Percentiles rank a stretch among this genome's conserved stretches.
Conservation (phyloP, 495 filamentous ascomycete genomes). For the Tirmania nivea region DNA sequence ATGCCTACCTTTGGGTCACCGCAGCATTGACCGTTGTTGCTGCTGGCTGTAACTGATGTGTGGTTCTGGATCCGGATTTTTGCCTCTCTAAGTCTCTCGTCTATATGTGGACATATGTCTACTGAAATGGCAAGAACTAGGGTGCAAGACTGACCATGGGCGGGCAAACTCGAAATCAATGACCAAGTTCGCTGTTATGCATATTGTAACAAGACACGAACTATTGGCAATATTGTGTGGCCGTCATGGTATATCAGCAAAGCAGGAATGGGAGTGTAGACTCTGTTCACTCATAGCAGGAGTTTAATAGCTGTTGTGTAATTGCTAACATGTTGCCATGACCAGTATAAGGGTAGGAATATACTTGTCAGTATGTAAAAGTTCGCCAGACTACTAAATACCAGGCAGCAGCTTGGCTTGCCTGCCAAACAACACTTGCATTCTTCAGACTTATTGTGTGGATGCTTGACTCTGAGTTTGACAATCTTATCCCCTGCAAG, state of each 20-base stretch:
- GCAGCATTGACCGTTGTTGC: too few relatives aligned
- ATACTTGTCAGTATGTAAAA: constrained; percentile 7
- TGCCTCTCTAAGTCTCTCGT: too few relatives aligned
- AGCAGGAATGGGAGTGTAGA: background rate
- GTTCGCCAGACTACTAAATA: background rate
- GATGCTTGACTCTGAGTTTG: constrained; percentile 4
- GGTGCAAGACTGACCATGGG: too few relatives aligned
- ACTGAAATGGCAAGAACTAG: too few relatives aligned
- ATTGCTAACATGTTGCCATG: background rate
- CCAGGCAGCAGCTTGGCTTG: constrained; percentile 7
- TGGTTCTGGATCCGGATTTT: too few relatives aligned
- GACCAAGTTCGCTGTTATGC: too few relatives aligned
- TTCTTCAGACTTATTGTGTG: constrained; percentile 3
- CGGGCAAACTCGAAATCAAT: too few relatives aligned
- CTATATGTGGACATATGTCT: too few relatives aligned
- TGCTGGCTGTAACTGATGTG: too few relatives aligned
- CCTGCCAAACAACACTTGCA: constrained; percentile 1
- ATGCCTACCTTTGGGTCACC: too few relatives aligned
- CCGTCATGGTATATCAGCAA: background rate
- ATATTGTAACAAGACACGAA: background rate
- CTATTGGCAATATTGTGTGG: background rate
- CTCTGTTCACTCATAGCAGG: background rate
- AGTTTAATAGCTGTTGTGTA: background rate
- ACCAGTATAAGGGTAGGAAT: background rate
- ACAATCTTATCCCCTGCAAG: too few relatives aligned